These are phyloP conservation scores for Primulina eburnea DNA, from an alignment of 257 asterid genomes.

Conservation along the genomic window DNA sequence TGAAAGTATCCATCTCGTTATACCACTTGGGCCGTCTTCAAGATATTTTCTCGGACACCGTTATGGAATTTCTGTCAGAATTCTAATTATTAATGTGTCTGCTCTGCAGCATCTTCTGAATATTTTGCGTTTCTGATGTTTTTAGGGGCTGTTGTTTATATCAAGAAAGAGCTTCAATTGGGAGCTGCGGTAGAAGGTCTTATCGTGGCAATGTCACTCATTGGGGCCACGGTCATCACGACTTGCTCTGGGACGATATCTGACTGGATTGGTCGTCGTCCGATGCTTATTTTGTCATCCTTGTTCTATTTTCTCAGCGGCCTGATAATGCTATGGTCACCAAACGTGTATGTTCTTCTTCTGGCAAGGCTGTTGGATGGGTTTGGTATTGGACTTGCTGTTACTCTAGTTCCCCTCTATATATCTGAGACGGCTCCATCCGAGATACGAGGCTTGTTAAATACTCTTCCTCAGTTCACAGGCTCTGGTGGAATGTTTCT, in stretches of 20 bases:
- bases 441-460: slow-evolving; percentile 65
- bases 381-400: slow-evolving; percentile 74
- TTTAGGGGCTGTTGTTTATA: slow-evolving; percentile 70
- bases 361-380: slow-evolving; percentile 75
- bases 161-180: slow-evolving; percentile 52
- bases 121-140: not conserved
- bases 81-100: not conserved
- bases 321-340: slow-evolving; percentile 79
- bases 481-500: slow-evolving; percentile 78
- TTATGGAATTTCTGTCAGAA: not conserved
- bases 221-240: slow-evolving; percentile 74
- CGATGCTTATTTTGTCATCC: slow-evolving; percentile 75
- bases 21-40: not conserved
- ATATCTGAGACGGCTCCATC: slow-evolving; percentile 87
- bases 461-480: slow-evolving; percentile 77
- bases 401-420: slow-evolving; percentile 70
- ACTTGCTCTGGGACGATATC: slow-evolving; percentile 78
- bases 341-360: slow-evolving; percentile 66
- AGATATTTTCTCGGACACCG: no score
- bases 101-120: not conserved
- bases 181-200: slow-evolving; percentile 63
- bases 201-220: slow-evolving; percentile 75
- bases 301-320: slow-evolving; percentile 68
- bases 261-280: slow-evolving; percentile 65
- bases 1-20: not conserved